phyloP scores from a whole-genome alignment of 805 yeast species.

The Debaryomyces tyrocola region DNA sequence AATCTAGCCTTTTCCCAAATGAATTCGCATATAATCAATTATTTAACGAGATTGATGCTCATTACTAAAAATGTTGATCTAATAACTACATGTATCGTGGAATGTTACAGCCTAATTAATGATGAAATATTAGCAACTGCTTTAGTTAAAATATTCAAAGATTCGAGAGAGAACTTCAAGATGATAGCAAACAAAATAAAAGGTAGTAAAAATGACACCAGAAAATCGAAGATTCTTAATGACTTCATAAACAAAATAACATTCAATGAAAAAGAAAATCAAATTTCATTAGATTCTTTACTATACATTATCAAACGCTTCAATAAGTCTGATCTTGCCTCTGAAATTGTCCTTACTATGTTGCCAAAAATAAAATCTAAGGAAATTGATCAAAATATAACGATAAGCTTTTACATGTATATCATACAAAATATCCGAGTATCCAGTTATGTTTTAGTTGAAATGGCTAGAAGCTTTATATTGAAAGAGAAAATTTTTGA shows the following conservation, averaged over 20 bases:
- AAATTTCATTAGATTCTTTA: not conserved
- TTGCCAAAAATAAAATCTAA: not conserved
- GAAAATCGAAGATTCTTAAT: not conserved
- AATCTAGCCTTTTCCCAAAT: not conserved
- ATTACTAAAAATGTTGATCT: not conserved
- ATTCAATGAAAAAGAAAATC: not conserved
- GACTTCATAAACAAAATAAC: conserved; percentile 1
- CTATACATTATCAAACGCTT: not conserved
- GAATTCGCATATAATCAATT: conserved; percentile 3
- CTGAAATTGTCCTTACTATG: not conserved
- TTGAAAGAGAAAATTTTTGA: conserved; percentile 10
- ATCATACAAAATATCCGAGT: conserved; percentile 1
- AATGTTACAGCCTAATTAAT: not conserved
- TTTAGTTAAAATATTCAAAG: not conserved
- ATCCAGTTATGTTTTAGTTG: conserved; percentile 5
- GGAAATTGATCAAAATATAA: not conserved
- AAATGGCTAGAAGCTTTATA: conserved; percentile 4
- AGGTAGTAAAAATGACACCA: not conserved
- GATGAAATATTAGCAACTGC: not conserved
- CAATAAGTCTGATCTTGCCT: conserved; percentile 2
- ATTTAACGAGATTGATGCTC: not conserved
- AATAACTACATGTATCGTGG: not conserved
- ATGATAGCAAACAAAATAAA: conserved; percentile 3
- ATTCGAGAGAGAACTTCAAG: not conserved
- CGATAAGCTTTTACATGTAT: not conserved